These are phyloP conservation scores for Vaccinium corymbosum DNA, from an alignment of 148 eudicot genomes.

Conservation along the genomic window DNA sequence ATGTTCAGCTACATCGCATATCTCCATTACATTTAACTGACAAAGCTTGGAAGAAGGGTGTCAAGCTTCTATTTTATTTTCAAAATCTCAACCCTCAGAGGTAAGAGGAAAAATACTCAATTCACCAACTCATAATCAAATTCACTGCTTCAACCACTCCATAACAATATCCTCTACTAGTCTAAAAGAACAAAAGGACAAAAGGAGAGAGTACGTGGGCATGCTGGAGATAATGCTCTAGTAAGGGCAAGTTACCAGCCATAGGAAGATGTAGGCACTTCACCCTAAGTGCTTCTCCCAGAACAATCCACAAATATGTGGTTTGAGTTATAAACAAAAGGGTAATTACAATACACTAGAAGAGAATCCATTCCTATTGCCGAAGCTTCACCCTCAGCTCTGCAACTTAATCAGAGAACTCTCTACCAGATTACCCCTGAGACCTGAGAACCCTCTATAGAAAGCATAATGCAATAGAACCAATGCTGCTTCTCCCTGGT, in stretches of 20 bases:
- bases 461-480: background rate
- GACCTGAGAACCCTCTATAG: background rate
- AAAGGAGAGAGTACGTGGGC: background rate
- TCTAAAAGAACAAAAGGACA: background rate
- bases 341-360: background rate
- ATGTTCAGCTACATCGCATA: background rate
- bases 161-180: background rate
- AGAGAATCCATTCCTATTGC: background rate
- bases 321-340: background rate
- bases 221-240: background rate
- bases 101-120: background rate
- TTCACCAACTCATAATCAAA: background rate
- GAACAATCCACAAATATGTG: background rate
- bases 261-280: conserved; percentile 2
- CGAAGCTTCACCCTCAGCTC: background rate
- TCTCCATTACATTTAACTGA: background rate
- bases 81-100: background rate
- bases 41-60: background rate
- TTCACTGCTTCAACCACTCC: background rate
- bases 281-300: background rate
- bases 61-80: background rate
- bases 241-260: background rate
- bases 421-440: conserved; percentile 2
- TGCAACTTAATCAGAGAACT: background rate
- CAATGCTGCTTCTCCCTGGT: background rate